These are phyloP conservation scores for Penicillium silybi DNA, from an alignment of 495 filamentous ascomycete species.

Conservation along the genomic window DNA sequence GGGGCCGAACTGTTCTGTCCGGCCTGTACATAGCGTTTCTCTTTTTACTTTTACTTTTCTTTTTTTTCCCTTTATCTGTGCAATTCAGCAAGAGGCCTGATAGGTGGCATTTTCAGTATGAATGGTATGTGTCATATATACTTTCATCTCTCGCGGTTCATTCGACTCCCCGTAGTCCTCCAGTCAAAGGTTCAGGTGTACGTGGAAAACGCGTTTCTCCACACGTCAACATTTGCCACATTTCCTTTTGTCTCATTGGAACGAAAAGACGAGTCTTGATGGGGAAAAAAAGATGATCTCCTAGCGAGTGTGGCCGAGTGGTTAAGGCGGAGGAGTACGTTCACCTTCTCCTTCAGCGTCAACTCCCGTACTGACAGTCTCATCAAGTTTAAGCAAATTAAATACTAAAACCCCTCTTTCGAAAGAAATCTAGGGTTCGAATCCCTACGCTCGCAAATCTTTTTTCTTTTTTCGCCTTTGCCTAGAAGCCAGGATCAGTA, in stretches of 20 bases:
- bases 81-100: constrained; percentile 2
- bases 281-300: neutral
- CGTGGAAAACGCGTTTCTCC: neutral
- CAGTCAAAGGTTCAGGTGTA: neutral
- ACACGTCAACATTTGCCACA: neutral
- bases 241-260: neutral
- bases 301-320: neutral
- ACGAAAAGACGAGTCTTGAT: neutral
- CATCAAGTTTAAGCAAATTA: neutral
- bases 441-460: neutral
- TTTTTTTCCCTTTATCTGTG: constrained; percentile 2
- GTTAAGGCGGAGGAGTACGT: neutral
- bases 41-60: constrained; percentile 14
- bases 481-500: too few relatives aligned
- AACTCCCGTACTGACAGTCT: neutral
- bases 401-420: neutral
- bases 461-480: neutral
- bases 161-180: neutral
- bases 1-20: constrained; percentile 38
- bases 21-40: constrained; percentile 34
- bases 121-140: constrained; percentile 7
- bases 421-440: neutral
- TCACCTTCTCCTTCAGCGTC: neutral
- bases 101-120: neutral
- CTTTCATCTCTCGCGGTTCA: neutral